Base-by-base conservation (phyloP, 164 flowering plant species). In the Macadamia integrifolia region DNA sequence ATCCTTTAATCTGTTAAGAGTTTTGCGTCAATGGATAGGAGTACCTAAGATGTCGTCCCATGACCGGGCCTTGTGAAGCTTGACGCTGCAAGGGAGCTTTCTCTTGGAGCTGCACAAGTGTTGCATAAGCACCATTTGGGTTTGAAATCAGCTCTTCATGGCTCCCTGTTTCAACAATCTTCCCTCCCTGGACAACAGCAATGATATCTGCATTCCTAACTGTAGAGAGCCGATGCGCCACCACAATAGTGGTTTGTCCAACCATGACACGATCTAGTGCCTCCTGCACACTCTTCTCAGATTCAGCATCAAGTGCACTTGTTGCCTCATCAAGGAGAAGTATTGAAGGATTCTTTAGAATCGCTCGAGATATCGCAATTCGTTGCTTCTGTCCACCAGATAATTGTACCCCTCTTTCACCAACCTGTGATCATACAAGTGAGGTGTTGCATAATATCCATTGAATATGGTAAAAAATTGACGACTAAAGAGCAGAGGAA, bases 321-420 rank as follows among this genome's bases (percentile, higher is more conserved):
- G 98, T 93, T 6, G 98, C 98, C 77, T 93, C 98, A 76, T 93
- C 98, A 42, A 94, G 74, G 46, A 94, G 80, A 12, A 94, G 89
- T 56, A 94, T 80, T 0, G 93, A 86, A 0, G 98, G 98, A 58
- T 90, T 92, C 75, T 89, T 94, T 67, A 94, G 85, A 15, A 94
- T 83, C 2, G 98, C 98, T n/a, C 98, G 81, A 0, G 98, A 79
- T 72, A 94, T 88, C 23, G 98, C 98, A 42, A 94, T 90, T 64
- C 98, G 79, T 68, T 93, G 98, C 79, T 93, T 93, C 75, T 93
- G 97, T 42, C 98, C 98, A 17, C 98, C 98, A 15, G 98, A 94
- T 71, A 94, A 73, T 64, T 94, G 98, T 57, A 92, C 76, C 31
- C 98, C 98, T 77, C 97, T 85, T 74, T 94, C 97, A 1, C 98